Evolutionary conservation across 148 eudicot species (phyloP), one percentile per base, ranked within the genome.

Genomic region (Agrostemma githago): DNA sequence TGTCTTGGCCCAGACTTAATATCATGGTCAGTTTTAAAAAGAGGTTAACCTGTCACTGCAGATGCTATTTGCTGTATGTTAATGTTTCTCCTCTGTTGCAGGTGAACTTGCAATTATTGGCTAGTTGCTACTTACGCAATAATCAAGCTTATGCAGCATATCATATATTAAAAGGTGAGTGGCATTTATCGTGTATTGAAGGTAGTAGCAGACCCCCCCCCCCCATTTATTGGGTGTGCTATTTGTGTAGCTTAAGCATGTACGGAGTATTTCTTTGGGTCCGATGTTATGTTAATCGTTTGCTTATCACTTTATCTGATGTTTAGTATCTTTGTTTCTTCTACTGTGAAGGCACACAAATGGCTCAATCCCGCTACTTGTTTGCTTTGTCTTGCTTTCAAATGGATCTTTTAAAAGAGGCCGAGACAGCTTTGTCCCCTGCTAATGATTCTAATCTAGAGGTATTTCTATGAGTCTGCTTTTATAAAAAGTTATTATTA

Each of bases 351-450:
- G 99, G 99, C 71, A 82, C 89, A 64, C 89, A 83, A 64, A 82
- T 83, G 94, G 86, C 97, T 79, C 96, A 90, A 78, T 92, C 97
- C 73, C 93, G 99, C 82, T 95, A 92, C 88, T 85, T 95, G 90
- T 92, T 95, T 82, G 99, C 97, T 53, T 72, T 87, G 61, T 87
- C 97, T 72, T 95, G 97, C 90, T 95, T 89, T 82, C 89, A 86
- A 76, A 92, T 95, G 99, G 94, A 92, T 84, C 96, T 89, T 71
- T 84, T 95, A 64, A 85, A 57, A 59, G 99, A 95, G 87, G 99
- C 97, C 60, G 99, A 95, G 80, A 74, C 82, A 38, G 96, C 97
- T 65, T 77, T 95, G 62, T 85, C 82, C 70, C 88, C 91, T 71
- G 79, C 89, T 75, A 85, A 85, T 84, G 97, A 92, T 57, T 89